These are phyloP conservation scores for Herpotrichia juniperi DNA, from an alignment of 2,329 filamentous ascomycete genomes.

Conservation along the genomic window DNA sequence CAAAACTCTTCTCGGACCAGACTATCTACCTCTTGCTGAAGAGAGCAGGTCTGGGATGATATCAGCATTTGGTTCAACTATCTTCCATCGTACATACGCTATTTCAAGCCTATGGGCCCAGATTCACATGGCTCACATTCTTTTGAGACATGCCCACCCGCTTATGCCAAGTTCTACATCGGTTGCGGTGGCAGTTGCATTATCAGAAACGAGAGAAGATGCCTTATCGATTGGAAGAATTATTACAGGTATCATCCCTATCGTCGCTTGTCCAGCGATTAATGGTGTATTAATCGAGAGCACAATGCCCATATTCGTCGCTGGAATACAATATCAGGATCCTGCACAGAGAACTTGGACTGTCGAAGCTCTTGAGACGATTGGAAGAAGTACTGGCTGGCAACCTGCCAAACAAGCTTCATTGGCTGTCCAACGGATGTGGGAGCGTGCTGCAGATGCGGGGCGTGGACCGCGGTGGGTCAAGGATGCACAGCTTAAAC, in stretches of 20 bases:
- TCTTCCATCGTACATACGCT: too few species aligned
- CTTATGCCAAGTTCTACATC: slow-evolving; percentile 90
- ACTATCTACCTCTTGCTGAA: too few species aligned
- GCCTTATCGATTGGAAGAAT: slow-evolving; percentile 82
- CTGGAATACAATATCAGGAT: slow-evolving; percentile 79
- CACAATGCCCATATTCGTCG: slow-evolving; percentile 83
- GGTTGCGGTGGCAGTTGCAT: slow-evolving; percentile 81
- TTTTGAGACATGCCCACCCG: slow-evolving; percentile 70
- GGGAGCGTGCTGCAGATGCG: slow-evolving; percentile 75
- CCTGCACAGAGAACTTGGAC: slow-evolving; percentile 77
- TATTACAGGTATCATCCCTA: slow-evolving; percentile 68
- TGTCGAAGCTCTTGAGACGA: slow-evolving; percentile 73
- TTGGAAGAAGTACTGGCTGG: slow-evolving; percentile 84
- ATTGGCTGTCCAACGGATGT: slow-evolving; percentile 88
- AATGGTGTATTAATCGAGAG: slow-evolving; percentile 84
- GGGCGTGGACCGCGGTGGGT: slow-evolving; percentile 79
- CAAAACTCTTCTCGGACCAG: too few species aligned
- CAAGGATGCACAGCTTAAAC: too few species aligned
- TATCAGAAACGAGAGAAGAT: slow-evolving; percentile 71
- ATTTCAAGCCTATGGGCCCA: too few species aligned
- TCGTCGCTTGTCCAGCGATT: slow-evolving; percentile 74
- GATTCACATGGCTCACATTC: too few species aligned
- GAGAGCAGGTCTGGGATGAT: too few species aligned
- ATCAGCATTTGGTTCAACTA: too few species aligned
- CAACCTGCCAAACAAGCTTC: slow-evolving; percentile 77